Conservation (phyloP, 164 flowering plant species). For the Stephania japonica region DNA sequence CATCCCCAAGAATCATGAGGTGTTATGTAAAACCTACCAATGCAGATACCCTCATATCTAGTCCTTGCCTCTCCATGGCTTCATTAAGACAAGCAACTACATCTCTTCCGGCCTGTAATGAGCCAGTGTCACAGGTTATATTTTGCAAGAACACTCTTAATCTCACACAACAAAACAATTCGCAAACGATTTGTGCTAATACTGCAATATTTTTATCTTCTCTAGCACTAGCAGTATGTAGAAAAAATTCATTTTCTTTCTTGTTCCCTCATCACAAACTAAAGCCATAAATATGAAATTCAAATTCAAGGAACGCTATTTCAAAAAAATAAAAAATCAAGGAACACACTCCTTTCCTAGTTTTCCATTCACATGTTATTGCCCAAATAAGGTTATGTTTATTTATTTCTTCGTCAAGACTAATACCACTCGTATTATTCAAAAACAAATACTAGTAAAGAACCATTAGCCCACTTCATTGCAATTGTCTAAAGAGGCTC, state of each 20-base stretch:
- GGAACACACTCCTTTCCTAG: neutral
- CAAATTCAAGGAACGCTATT: too few species aligned
- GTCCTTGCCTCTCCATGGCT: constrained; percentile 63
- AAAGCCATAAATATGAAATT: neutral
- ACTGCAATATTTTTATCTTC: neutral
- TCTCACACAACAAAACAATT: neutral
- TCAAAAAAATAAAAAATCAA: too few species aligned
- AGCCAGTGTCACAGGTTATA: constrained; percentile 6
- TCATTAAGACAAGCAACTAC: constrained; percentile 82
- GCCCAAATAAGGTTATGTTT: neutral
- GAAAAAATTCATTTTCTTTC: too few species aligned
- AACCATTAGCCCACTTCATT: neutral
- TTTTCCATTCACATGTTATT: neutral
- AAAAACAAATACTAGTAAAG: neutral
- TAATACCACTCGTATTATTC: neutral
- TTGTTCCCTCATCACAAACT: too few species aligned
- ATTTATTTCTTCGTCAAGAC: neutral
- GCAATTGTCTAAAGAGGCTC: neutral
- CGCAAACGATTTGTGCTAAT: neutral
- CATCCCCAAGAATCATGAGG: constrained; percentile 6
- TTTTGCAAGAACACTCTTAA: neutral
- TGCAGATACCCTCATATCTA: constrained; percentile 80
- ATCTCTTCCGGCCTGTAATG: constrained; percentile 65
- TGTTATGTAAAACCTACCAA: constrained; percentile 46
- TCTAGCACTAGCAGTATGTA: too few species aligned